Evolutionary conservation across 2,329 filamentous ascomycete species (phyloP), one percentile per base, ranked within the genome.

Genomic region (Pseudogymnoascus sp.): DNA sequence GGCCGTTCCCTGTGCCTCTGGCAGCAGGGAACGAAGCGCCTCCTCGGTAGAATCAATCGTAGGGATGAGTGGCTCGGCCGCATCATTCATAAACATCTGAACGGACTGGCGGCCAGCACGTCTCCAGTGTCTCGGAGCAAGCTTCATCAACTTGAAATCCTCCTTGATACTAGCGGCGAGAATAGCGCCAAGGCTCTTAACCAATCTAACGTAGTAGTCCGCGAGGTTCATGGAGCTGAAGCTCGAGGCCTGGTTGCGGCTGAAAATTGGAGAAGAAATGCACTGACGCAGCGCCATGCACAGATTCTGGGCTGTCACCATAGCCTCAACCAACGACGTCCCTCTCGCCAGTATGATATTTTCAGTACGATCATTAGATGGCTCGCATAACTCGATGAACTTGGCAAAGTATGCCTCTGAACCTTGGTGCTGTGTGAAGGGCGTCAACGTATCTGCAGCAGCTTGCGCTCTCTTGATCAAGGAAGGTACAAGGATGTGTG

Each of bases 121-220:
- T 63, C 70, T 71, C 87, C 87, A 90, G 64, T 86, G 80, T 39
- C 86, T 81, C 1, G 93, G 91, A 60, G 96, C 87, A 62, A 84
- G 81, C 61, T 85, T 86, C 67, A 89, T 83, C 51, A 97, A 79
- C 0, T 87, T 79, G 37, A 93, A 89, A 68, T 96, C 90, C 74
- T 99, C 93, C 75, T 87, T 88, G n/a, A 96, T 81, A 65, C 91
- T 89, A 62, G 88, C 87, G 45, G 89, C 84, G 67, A 97, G 83
- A 14, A 99, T 78, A 23, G 86, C 86, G 3, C 91, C 92, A 36
- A 97, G 81, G 26, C 86, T 86, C 66, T 85, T 83, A 23, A 96
- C 82, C 39, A 97, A 78, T n/a, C 80, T 77, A 51, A 85, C 80
- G 72, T 96, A 96, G 73, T 91, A 87, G 73, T 97, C 93, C 34